Evolutionary conservation across 768 basidiomycete species (phyloP).

Genomic region (Fomitopsis serialis): DNA sequence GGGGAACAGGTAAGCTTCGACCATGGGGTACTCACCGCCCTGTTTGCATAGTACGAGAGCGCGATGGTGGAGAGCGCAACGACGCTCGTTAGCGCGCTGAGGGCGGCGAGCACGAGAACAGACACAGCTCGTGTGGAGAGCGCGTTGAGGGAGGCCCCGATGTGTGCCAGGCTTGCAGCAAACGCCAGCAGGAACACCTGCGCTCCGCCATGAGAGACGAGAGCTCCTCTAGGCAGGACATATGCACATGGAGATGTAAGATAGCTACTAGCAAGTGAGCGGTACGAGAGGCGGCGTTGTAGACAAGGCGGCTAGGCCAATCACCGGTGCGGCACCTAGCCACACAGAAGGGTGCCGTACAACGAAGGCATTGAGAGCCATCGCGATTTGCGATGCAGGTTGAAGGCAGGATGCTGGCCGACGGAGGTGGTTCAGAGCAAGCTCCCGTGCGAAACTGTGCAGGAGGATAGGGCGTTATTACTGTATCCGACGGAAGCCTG

Average conservation of each 20-base stretch:
- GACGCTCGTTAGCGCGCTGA: conserved; percentile 39
- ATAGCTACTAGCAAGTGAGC: conserved; percentile 21
- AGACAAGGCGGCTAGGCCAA: conserved; percentile 22
- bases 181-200: conserved; percentile 20
- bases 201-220: background rate
- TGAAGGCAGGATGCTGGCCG: background rate
- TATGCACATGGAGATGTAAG: conserved; percentile 20
- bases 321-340: conserved; percentile 2
- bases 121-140: conserved; percentile 49
- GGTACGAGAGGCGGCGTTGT: conserved; percentile 26
- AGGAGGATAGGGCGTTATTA: too few relatives aligned
- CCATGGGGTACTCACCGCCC: conserved; percentile 31
- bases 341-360: conserved; percentile 9
- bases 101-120: conserved; percentile 35
- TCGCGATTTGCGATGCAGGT: background rate
- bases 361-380: background rate
- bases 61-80: conserved; percentile 21
- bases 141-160: conserved; percentile 34
- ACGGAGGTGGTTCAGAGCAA: background rate
- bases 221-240: conserved; percentile 12
- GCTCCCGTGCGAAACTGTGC: too few relatives aligned
- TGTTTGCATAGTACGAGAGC: conserved; percentile 34
- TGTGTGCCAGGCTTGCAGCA: conserved; percentile 21
- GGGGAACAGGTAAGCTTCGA: conserved; percentile 57
- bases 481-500: too few relatives aligned